Evolutionary conservation across 768 basidiomycete genomes (phyloP).

Genomic region (Podaxis sp.): DNA sequence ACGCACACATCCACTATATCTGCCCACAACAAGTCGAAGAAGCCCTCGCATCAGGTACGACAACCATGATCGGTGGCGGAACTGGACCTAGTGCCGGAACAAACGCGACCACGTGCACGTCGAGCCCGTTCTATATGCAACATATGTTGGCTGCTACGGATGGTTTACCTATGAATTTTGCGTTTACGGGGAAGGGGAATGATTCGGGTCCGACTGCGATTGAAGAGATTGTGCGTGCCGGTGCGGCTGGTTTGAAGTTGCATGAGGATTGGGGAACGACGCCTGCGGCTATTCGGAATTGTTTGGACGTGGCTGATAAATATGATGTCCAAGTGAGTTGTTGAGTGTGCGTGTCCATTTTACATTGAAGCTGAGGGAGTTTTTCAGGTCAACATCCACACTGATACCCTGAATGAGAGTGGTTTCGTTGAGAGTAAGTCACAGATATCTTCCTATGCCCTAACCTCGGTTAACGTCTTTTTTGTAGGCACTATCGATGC

Average conservation of each 20-base stretch:
- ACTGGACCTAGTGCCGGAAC: conserved; percentile 92
- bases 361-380: background rate
- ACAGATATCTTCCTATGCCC: background rate
- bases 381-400: conserved; percentile 84
- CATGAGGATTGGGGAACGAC: conserved; percentile 98
- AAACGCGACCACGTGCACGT: conserved; percentile 93
- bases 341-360: background rate
- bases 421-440: conserved; percentile 90
- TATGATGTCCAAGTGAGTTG: conserved; percentile 86
- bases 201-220: conserved; percentile 76
- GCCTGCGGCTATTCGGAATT: conserved; percentile 75
- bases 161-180: conserved; percentile 86
- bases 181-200: conserved; percentile 95
- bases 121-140: conserved; percentile 84
- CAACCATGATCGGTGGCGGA: conserved; percentile 95
- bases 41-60: conserved; percentile 80
- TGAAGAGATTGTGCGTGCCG: conserved; percentile 80
- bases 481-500: conserved; percentile 79
- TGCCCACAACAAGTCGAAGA: conserved; percentile 92
- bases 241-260: conserved; percentile 87
- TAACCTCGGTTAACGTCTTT: background rate
- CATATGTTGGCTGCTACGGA: conserved; percentile 94
- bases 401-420: conserved; percentile 96
- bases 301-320: conserved; percentile 80
- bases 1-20: conserved; percentile 93